Evolutionary conservation across 148 eudicot genomes (phyloP).

Genomic region (Cornus florida): DNA sequence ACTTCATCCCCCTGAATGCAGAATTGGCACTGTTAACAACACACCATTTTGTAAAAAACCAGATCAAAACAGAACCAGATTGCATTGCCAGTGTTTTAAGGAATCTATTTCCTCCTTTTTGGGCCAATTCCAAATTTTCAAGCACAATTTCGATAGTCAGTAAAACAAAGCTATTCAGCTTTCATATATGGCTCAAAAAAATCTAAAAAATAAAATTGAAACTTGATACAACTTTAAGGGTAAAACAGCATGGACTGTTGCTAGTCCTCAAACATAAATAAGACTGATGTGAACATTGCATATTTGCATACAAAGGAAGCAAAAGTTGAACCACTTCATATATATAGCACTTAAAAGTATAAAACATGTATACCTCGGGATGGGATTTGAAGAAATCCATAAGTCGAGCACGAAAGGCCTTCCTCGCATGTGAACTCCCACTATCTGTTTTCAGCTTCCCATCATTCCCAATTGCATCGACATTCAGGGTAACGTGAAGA

Average conservation of each 20-base stretch:
- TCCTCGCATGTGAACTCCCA: constrained; percentile 42
- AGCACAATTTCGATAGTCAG: neutral
- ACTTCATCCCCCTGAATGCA: constrained; percentile 62
- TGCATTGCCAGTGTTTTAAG: neutral
- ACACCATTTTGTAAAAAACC: neutral
- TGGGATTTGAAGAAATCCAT: constrained; percentile 38
- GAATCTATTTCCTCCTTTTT: neutral
- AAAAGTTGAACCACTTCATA: neutral
- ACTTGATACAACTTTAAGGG: neutral
- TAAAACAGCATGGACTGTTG: neutral
- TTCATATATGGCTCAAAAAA: neutral
- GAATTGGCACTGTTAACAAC: neutral
- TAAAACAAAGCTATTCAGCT: neutral
- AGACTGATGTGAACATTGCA: neutral
- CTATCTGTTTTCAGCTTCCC: constrained; percentile 30
- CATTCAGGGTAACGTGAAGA: constrained; percentile 48
- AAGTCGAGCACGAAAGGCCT: constrained; percentile 52
- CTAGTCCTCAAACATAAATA: neutral
- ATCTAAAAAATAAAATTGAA: neutral
- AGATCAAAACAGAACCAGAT: neutral
- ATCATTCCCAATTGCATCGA: constrained; percentile 29
- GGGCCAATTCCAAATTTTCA: neutral
- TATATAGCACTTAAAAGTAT: neutral
- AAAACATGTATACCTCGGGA: constrained; percentile 49
- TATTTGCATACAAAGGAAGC: neutral